A percentile compares a stretch with the other conserved stretches of the same genome.
Evolutionary conservation across 192 early-diverging fungal species (phyloP).

Genomic region (Entrophospora sp.): DNA sequence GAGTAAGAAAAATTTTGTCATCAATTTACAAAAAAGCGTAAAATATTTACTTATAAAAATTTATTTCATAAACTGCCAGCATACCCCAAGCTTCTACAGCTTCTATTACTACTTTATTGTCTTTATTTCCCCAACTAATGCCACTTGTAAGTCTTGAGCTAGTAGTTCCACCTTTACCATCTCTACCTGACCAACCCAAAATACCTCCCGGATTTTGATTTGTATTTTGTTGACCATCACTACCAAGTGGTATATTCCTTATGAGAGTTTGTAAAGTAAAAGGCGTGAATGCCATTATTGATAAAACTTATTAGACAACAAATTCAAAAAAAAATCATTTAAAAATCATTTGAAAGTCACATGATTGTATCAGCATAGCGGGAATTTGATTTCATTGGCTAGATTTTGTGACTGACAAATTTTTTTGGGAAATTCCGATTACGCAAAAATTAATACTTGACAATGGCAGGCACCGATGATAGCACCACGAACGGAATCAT

Average conservation of each 20-base stretch:
- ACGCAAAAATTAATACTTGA: no score
- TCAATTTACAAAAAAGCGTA: neutral
- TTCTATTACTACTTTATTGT: constrained; percentile 28
- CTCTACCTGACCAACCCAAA: constrained; percentile 5
- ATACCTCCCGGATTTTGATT: constrained; percentile 20
- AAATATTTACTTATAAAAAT: neutral
- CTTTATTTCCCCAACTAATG: constrained; percentile 26
- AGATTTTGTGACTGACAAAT: no score
- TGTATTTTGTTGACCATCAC: constrained; percentile 22
- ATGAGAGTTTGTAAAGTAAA: constrained; percentile 46
- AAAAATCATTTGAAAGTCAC: no score
- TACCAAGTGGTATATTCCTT: constrained; percentile 28
- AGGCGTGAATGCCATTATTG: constrained; percentile 27
- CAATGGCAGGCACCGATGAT: no score
- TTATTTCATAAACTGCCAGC: neutral
- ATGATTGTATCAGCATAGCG: no score
- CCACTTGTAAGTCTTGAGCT: constrained; percentile 20
- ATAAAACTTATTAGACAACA: no score
- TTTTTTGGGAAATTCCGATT: no score
- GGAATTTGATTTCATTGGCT: no score
- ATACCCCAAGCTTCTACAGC: constrained; percentile 45
- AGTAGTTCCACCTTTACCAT: constrained; percentile 12
- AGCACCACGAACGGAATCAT: no score
- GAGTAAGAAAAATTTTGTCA: neutral
- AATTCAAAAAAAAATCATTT: no score